Evolutionary conservation across 1,284 basidiomycete species (phyloP).

Genomic region (Trametes sp.): DNA sequence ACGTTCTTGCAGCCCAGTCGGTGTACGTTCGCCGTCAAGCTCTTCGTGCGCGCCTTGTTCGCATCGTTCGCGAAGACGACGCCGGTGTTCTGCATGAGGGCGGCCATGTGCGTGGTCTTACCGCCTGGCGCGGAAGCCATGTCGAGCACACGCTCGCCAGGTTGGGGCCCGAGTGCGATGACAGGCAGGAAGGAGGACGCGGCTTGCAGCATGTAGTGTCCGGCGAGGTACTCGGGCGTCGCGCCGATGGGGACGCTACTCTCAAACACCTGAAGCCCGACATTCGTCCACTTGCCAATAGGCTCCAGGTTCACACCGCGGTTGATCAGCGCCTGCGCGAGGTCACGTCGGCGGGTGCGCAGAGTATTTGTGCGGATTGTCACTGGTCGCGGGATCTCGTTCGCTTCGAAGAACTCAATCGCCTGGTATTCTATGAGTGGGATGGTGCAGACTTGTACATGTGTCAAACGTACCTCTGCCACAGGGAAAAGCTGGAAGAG

Average conservation of each 20-base stretch:
- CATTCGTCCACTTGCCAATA: slow-evolving; percentile 99
- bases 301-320: slow-evolving; percentile 97
- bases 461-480: slow-evolving; percentile 69
- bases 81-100: slow-evolving; percentile 97
- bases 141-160: slow-evolving; percentile 94
- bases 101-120: slow-evolving; percentile 96
- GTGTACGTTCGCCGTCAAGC: slow-evolving; percentile 96
- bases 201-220: slow-evolving; percentile 99
- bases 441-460: neutral
- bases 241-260: slow-evolving; percentile 96
- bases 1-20: slow-evolving; percentile 99
- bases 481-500: slow-evolving; percentile 94
- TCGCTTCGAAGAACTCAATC: slow-evolving; percentile 98
- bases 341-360: slow-evolving; percentile 90
- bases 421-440: slow-evolving; percentile 61
- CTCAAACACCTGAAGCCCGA: slow-evolving; percentile 98
- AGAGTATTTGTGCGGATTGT: slow-evolving; percentile 99
- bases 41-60: slow-evolving; percentile 95
- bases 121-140: slow-evolving; percentile 99
- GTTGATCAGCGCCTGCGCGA: slow-evolving; percentile 95
- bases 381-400: slow-evolving; percentile 95
- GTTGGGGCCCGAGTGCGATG: slow-evolving; percentile 93
- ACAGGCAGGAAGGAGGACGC: slow-evolving; percentile 99
- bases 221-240: slow-evolving; percentile 98
- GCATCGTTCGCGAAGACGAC: slow-evolving; percentile 98